Conservation (phyloP, 108 stramenopile species). For the Cyclotella sp. region DNA sequence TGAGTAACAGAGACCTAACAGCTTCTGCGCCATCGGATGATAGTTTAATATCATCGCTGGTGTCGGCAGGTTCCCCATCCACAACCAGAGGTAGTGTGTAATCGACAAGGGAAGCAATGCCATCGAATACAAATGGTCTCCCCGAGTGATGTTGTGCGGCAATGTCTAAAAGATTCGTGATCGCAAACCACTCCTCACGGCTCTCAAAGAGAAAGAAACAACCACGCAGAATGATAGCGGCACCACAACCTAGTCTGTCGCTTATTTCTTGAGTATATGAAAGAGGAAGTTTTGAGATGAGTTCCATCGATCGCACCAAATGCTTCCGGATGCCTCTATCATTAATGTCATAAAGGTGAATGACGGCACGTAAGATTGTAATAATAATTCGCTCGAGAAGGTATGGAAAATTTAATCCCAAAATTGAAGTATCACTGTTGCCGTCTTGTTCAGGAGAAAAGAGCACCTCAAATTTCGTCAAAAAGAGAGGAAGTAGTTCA, state of each 20-base stretch:
- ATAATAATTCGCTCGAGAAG: slow-evolving; percentile 76
- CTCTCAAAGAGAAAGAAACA: slow-evolving; percentile 63
- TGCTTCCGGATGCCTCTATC: slow-evolving; percentile 61
- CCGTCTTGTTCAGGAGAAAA: slow-evolving; percentile 23
- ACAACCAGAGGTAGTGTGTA: slow-evolving; percentile 42
- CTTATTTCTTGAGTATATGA: slow-evolving; percentile 62
- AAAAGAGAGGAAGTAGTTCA: slow-evolving; percentile 70
- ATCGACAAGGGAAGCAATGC: slow-evolving; percentile 75
- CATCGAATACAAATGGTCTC: slow-evolving; percentile 80
- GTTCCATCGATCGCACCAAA: slow-evolving; percentile 58
- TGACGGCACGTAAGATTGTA: slow-evolving; percentile 73
- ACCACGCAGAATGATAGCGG: slow-evolving; percentile 76
- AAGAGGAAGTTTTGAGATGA: slow-evolving; percentile 55
- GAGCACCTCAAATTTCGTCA: slow-evolving; percentile 65
- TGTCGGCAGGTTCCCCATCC: slow-evolving; percentile 35
- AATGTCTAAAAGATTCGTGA: slow-evolving; percentile 66
- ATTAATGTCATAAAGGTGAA: slow-evolving; percentile 75
- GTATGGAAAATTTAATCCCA: slow-evolving; percentile 63
- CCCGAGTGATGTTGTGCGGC: slow-evolving; percentile 62
- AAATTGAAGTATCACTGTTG: slow-evolving; percentile 10
- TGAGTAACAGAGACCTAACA: slow-evolving; percentile 64
- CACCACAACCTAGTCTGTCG: slow-evolving; percentile 80
- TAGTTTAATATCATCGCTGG: slow-evolving; percentile 41
- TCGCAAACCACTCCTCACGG: slow-evolving; percentile 74
- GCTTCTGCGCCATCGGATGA: slow-evolving; percentile 57